These are phyloP conservation scores for Beauveria sp. DNA, from an alignment of 2,329 filamentous ascomycete genomes.

Conservation along the genomic window DNA sequence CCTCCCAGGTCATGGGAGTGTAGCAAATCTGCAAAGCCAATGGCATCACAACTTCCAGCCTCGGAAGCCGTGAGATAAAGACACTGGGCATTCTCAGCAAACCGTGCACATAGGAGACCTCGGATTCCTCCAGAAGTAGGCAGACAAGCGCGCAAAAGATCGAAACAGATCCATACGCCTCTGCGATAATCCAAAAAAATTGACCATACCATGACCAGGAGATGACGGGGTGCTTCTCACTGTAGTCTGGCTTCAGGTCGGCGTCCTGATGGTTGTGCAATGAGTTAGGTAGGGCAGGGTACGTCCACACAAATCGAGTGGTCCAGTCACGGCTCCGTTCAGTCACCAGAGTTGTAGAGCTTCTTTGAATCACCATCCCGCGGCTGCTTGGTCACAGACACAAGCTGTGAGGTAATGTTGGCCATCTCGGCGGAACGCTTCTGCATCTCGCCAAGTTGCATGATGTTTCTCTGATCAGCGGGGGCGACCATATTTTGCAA, in stretches of 20 bases:
- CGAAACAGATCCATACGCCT: not conserved
- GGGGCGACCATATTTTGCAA: slow-evolving; percentile 42
- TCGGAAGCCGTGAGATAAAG: slow-evolving; percentile 7
- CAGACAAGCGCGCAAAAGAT: not conserved
- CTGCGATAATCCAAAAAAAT: slow-evolving; percentile 4
- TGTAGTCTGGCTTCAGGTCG: slow-evolving; percentile 6
- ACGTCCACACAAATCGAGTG: not conserved
- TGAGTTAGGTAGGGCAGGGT: not conserved
- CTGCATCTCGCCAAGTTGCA: slow-evolving; percentile 45
- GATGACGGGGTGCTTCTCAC: not conserved
- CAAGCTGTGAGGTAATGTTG: slow-evolving; percentile 31
- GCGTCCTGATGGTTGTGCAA: slow-evolving; percentile 4
- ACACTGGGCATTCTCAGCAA: slow-evolving; percentile 10
- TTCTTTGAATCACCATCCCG: not conserved
- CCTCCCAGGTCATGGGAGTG: not conserved
- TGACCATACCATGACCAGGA: slow-evolving; percentile 5
- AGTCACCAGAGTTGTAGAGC: slow-evolving; percentile 5
- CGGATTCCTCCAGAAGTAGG: slow-evolving; percentile 10
- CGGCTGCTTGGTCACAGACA: not conserved
- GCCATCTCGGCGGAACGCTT: slow-evolving; percentile 43
- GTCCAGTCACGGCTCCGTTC: not conserved
- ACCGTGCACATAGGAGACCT: slow-evolving; percentile 11
- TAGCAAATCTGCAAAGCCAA: not conserved
- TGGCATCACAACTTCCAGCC: slow-evolving; percentile 1
- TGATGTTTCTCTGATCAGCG: slow-evolving; percentile 44